Conservation (phyloP, 306 rosid genomes). For the Prunus fruticosa region DNA sequence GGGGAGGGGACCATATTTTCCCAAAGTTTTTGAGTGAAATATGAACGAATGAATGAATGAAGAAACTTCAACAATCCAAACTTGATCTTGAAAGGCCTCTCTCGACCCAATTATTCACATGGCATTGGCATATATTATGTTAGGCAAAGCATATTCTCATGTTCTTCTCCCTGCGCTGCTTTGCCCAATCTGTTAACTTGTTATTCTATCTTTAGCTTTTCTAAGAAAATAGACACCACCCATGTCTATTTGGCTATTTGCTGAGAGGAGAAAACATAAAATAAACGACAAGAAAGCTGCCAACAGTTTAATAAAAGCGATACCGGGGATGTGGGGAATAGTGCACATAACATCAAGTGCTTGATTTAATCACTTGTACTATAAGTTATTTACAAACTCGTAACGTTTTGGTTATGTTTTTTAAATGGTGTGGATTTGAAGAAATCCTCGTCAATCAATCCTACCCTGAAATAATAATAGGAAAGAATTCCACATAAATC, state of each 20-base stretch:
- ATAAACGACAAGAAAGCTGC: no score
- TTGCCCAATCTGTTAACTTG: not conserved
- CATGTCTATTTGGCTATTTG: not conserved
- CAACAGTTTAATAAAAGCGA: no score
- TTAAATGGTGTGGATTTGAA: no score
- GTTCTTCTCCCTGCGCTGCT: not conserved
- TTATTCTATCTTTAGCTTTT: slow-evolving; percentile 12
- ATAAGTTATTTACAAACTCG: no score
- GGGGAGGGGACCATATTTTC: no score
- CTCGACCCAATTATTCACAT: not conserved
- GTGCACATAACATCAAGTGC: no score
- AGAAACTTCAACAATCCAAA: not conserved
- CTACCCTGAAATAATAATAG: not conserved
- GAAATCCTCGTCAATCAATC: not conserved
- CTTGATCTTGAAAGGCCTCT: not conserved
- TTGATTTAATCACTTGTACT: no score
- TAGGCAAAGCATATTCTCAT: slow-evolving; percentile 1
- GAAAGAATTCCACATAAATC: not conserved
- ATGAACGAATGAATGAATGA: not conserved
- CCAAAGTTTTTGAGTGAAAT: not conserved
- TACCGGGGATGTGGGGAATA: no score
- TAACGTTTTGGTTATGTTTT: no score
- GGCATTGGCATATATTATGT: slow-evolving; percentile 1
- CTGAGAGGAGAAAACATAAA: not conserved
- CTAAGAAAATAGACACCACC: not conserved